Percentiles rank a stretch among this genome's conserved stretches.
Conservation (phyloP, 148 eudicot genomes). For the Chenopodium formosanum region DNA sequence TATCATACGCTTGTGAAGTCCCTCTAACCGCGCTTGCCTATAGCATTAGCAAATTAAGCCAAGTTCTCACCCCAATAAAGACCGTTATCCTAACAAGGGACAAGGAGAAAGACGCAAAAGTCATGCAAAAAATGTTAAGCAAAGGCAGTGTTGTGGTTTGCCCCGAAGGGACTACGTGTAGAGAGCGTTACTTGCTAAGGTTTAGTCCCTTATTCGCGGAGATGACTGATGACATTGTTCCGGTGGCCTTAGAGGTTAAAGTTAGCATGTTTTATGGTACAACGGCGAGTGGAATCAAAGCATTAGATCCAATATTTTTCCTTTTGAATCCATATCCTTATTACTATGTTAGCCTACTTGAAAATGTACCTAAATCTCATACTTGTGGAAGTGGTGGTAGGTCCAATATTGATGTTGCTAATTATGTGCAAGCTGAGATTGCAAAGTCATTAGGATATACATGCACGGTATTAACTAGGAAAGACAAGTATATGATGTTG, state of each 20-base stretch:
- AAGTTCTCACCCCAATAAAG: neutral
- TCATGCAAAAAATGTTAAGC: neutral
- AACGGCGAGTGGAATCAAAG: neutral
- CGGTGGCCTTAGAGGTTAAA: neutral
- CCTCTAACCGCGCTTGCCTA: neutral
- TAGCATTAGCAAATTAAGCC: neutral
- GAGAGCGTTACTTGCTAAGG: neutral
- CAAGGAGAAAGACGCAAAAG: neutral
- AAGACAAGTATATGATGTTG: neutral
- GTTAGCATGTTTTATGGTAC: neutral
- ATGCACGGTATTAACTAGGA: neutral
- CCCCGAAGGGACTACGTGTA: neutral
- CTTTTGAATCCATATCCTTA: neutral
- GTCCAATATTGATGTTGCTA: neutral
- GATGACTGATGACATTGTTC: neutral
- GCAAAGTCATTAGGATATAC: neutral
- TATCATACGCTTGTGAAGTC: neutral
- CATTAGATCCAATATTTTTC: neutral
- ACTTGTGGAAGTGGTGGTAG: neutral
- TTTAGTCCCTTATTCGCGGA: neutral
- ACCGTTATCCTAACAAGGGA: neutral
- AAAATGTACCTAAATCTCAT: neutral
- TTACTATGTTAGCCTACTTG: neutral
- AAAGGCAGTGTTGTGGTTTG: neutral
- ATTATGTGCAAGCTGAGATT: neutral